Base-by-base conservation (phyloP, 805 yeast species). In the Kazachstania taianensis region DNA sequence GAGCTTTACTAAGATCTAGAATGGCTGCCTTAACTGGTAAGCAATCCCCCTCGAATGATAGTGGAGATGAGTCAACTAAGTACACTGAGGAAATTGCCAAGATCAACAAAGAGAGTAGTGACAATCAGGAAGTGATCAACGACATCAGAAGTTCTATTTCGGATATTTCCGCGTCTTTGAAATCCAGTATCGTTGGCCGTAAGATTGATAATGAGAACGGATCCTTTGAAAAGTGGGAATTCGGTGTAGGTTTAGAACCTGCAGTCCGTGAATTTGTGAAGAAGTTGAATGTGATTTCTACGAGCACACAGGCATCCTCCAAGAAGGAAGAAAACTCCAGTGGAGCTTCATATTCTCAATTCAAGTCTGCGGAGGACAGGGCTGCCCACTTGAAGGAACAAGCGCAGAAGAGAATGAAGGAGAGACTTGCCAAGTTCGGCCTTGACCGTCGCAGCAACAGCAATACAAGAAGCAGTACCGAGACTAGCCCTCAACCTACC, bases 301-400 rank as follows among this genome's bases (percentile, higher is more conserved):
- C 33, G 9, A 8, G n/a, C 14, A 9, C 12, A 30, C 15, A 14
- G 5, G 13, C 7, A 10, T 5, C 33, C 10, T 22, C 25, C 12
- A 9, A 9, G 8, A 25, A 23, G 7, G n/a, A 5, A 8, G 20
- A 25, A 10, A n/a, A n/a, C 18, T 2, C 9, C 14, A 19, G 8
- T 9, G 8, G 37, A 12, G 14, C 31, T 8, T 30, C 39, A 10
- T 40, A 32, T 25, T 37, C 43, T n/a, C 41, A 40, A 24, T 39
- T 38, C 25, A 64, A 55, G 20, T 62, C 74, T 68, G 81, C 40
- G 1, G 81, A 74, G 40, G 87, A 81, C 31, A 67, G 94, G 41
- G 72, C 92, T 5, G 80, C 83, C n/a, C 71, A 73, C 49, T 75
- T 84, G 36, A 85, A 83, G 55, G 89, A 85, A 13, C 89, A 82